Evolutionary conservation across 2,329 filamentous ascomycete genomes (phyloP).

Genomic region (Aspergillus persii): DNA sequence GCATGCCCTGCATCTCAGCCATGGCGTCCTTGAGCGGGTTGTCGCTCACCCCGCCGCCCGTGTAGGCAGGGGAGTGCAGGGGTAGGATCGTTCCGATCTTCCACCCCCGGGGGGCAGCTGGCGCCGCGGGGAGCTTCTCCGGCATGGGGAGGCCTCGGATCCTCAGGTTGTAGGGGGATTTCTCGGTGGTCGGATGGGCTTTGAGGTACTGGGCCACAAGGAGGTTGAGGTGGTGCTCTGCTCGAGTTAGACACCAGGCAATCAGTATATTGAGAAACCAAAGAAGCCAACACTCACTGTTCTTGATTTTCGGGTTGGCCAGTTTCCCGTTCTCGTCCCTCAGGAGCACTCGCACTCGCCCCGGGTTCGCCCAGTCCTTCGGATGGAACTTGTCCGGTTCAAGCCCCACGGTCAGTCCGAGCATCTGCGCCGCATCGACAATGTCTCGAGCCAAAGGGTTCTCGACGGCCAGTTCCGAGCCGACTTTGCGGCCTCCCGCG

Average conservation of each 20-base stretch:
- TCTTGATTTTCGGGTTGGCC: conserved; percentile 57
- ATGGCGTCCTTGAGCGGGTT: conserved; percentile 97
- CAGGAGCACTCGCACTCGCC: conserved; percentile 76
- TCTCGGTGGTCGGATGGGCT: conserved; percentile 72
- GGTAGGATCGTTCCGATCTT: conserved; percentile 84
- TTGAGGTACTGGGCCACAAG: conserved; percentile 75
- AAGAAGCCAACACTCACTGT: conserved; percentile 52
- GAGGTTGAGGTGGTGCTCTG: conserved; percentile 80
- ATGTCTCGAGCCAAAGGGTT: conserved; percentile 90
- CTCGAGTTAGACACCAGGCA: not conserved
- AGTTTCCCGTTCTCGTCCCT: conserved; percentile 53
- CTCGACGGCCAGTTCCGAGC: conserved; percentile 66
- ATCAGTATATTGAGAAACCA: not conserved
- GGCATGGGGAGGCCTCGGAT: conserved; percentile 71
- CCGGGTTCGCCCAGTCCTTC: conserved; percentile 97
- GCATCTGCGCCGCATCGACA: conserved; percentile 73
- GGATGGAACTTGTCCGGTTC: conserved; percentile 92
- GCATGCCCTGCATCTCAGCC: conserved; percentile 73
- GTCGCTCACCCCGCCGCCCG: conserved; percentile 88
- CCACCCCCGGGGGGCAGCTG: conserved; percentile 81
- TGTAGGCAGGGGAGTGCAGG: conserved; percentile 83
- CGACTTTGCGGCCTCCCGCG: conserved; percentile 77
- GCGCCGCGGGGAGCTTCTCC: conserved; percentile 67
- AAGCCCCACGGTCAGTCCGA: conserved; percentile 65
- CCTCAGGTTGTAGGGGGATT: conserved; percentile 67